These are phyloP conservation scores for Emericellopsis cladophorae DNA, from an alignment of 2,329 filamentous ascomycete species.

Conservation along the genomic window DNA sequence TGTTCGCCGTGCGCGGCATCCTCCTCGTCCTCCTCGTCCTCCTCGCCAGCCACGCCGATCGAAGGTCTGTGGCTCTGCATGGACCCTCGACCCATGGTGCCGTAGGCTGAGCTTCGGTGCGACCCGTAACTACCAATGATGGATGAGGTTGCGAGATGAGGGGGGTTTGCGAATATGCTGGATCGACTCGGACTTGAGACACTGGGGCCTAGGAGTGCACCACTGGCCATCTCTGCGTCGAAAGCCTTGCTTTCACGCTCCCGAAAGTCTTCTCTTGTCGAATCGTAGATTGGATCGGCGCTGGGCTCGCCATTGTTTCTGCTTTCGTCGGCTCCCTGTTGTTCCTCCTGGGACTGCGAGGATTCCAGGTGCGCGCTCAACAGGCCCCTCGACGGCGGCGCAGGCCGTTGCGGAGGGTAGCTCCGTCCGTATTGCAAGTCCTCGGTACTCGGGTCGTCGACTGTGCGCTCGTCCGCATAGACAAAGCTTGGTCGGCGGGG, in stretches of 20 bases:
- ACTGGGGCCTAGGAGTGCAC: conserved; percentile 12
- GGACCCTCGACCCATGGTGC: conserved; percentile 28
- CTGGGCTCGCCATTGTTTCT: conserved; percentile 9
- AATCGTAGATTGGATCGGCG: background rate
- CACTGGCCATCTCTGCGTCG: conserved; percentile 26
- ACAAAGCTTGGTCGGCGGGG: conserved; percentile 67
- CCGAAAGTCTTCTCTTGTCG: conserved; percentile 16
- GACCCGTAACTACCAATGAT: conserved; percentile 61
- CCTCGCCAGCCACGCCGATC: conserved; percentile 21
- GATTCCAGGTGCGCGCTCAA: conserved; percentile 39
- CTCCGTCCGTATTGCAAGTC: conserved; percentile 26
- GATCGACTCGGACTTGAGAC: conserved; percentile 17
- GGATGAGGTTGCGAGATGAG: conserved; percentile 53
- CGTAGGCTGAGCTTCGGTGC: conserved; percentile 34
- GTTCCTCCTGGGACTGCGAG: conserved; percentile 10
- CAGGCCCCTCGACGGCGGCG: conserved; percentile 26
- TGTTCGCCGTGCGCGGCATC: conserved; percentile 40
- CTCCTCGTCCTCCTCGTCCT: conserved; percentile 8
- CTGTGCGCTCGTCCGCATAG: conserved; percentile 29
- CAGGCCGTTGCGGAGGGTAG: conserved; percentile 21
- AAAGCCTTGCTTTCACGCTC: conserved; percentile 36
- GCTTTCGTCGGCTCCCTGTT: background rate
- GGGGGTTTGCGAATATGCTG: conserved; percentile 43
- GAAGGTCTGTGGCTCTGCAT: conserved; percentile 27
- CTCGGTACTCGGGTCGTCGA: conserved; percentile 9